Evolutionary conservation across 106 monocot species (phyloP), one percentile per base, ranked within the genome.

Genomic region (Alisma plantagoaquatica): DNA sequence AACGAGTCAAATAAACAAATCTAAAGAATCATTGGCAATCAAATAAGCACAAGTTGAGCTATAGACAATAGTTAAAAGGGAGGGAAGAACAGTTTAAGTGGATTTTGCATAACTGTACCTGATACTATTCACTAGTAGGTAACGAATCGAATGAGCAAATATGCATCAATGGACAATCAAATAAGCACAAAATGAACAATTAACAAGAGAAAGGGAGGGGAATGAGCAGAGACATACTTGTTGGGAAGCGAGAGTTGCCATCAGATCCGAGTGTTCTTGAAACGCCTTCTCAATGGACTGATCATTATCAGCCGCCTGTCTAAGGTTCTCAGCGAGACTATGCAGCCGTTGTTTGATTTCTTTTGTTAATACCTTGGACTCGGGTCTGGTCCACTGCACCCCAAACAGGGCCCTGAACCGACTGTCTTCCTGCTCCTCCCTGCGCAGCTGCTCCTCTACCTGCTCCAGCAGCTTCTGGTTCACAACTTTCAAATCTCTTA

Each of bases 401-500:
- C 71, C 56, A 43, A 63, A 71, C 47, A 56, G 61, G 21, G 55
- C 41, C 7, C 70, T 28, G n/a, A 71, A 63, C n/a, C 50, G 48
- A 9, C 41, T 43, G 48, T 71, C 71, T 43, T 71, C 63, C 31
- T 30, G 49, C 20, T 54, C 56, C 35, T 71, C 71, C 41, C 63
- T 63, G 54, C 63, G 71, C 41, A 71, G 49, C 28, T 63, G 20
- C 29, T 71, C 63, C 26, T 63, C 71, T 43, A 59, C 63, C 70
- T 77, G 73, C 25, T 74, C 74, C 22, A 77, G 49, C 20, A 83
- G 27, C 50, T 75, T 78, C 57, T 78, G 71, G 49, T 78, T 77
- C 16, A 83, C 83, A 47, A 70, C 78, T 49, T 56, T 66, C 71
- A 83, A 64, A 64, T 83, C 76, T 51, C 61, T 74, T 20, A 83